Percentiles rank a stretch among this genome's conserved stretches.
These are phyloP conservation scores for Talaromyces sp. DNA, from an alignment of 2,329 filamentous ascomycete species.

Conservation along the genomic window DNA sequence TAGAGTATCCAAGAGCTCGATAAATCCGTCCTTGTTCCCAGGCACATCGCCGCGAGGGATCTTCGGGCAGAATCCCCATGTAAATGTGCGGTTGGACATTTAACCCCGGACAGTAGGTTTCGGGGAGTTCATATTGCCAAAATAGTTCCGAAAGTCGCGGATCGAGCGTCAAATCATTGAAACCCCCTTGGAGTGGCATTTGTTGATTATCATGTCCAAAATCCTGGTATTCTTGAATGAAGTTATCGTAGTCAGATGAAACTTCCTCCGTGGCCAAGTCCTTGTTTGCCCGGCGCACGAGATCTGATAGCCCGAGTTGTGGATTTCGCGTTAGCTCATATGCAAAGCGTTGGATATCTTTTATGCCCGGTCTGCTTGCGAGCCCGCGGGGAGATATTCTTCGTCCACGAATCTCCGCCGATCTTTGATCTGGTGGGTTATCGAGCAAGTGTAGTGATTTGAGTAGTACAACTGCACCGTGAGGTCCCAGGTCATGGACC, in stretches of 20 bases:
- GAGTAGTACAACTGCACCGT: slow-evolving; percentile 69
- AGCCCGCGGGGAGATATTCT: slow-evolving; percentile 43
- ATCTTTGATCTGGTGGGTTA: slow-evolving; percentile 11
- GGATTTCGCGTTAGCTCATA: slow-evolving; percentile 42
- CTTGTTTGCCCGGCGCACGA: slow-evolving; percentile 36
- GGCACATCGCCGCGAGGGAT: slow-evolving; percentile 56
- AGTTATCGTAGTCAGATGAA: slow-evolving; percentile 30
- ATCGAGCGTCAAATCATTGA: slow-evolving; percentile 39
- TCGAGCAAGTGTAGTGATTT: slow-evolving; percentile 58
- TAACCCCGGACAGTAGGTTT: slow-evolving; percentile 20
- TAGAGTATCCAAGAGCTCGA: slow-evolving; percentile 59
- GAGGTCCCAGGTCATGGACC: slow-evolving; percentile 67
- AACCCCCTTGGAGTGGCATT: background rate
- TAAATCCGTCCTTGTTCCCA: slow-evolving; percentile 59
- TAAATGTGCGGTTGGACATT: slow-evolving; percentile 54
- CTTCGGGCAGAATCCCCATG: slow-evolving; percentile 65
- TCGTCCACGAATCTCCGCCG: slow-evolving; percentile 32
- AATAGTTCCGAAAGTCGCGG: slow-evolving; percentile 56
- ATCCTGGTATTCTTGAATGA: slow-evolving; percentile 41
- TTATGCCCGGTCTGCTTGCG: slow-evolving; percentile 36
- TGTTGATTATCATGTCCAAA: background rate
- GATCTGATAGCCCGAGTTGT: slow-evolving; percentile 29
- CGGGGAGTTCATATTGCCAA: slow-evolving; percentile 43
- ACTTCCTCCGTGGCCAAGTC: slow-evolving; percentile 15
- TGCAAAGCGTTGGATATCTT: slow-evolving; percentile 40